Evolutionary conservation across 257 asterid genomes (phyloP).

Genomic region (Nicotiana tomentosiformis): DNA sequence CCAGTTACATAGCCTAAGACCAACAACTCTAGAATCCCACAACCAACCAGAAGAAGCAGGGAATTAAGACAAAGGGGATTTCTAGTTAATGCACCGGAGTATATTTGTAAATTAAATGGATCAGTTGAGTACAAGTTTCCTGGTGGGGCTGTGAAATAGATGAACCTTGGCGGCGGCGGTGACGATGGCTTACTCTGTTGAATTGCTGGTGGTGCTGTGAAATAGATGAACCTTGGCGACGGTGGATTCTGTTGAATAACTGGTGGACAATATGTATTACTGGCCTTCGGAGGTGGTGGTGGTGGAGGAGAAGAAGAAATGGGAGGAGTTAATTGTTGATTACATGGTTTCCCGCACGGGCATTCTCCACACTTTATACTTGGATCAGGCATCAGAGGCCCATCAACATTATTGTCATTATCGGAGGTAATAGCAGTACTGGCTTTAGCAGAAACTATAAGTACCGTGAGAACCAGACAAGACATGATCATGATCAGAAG

Average conservation of each 20-base stretch:
- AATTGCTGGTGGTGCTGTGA: slow-evolving; percentile 14
- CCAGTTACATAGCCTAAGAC: background rate
- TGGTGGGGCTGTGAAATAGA: slow-evolving; percentile 19
- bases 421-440: background rate
- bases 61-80: background rate
- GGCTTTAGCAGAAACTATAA: background rate
- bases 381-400: slow-evolving; percentile 17
- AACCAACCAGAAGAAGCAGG: slow-evolving; percentile 17
- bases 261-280: slow-evolving; percentile 6
- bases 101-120: slow-evolving; percentile 29
- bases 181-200: slow-evolving; percentile 17
- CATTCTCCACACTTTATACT: slow-evolving; percentile 68
- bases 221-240: slow-evolving; percentile 22
- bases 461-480: background rate
- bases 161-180: slow-evolving; percentile 20
- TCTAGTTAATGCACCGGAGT: slow-evolving; percentile 16
- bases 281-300: background rate
- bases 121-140: slow-evolving; percentile 25
- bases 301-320: slow-evolving; percentile 11
- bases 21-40: slow-evolving; percentile 13
- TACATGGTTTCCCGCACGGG: slow-evolving; percentile 54
- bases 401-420: slow-evolving; percentile 11
- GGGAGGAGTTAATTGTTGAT: slow-evolving; percentile 22
- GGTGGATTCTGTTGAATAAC: slow-evolving; percentile 11
- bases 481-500: background rate